Base-by-base conservation (phyloP, 2,329 filamentous ascomycete genomes). In the Exophiala lecanii-corni region DNA sequence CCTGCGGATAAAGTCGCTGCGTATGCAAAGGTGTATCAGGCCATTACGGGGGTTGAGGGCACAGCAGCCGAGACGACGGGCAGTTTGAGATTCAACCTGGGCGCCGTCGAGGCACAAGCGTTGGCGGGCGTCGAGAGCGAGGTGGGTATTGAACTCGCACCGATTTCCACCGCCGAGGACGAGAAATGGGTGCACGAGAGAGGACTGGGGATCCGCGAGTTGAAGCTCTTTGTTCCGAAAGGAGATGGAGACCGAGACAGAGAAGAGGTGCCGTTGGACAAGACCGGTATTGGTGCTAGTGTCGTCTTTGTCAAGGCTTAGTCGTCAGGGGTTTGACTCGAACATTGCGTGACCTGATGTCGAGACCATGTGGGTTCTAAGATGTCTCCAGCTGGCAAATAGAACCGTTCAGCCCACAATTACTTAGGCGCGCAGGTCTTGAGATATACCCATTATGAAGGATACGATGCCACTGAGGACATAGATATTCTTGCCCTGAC, bases 161-260 rank as follows among this genome's bases (percentile, higher is more conserved):
- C 41, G 12, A 45, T 48, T 9, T 36, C 45, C 4, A 42, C 45
- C n/a, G 25, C 37, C 6, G 43, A 43, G 10, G 51, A 54, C 17
- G 48, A 54, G 5, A 31, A 36, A 9, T 54, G 51, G 51, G 16
- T 54, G 19, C 38, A 31, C 17, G 41, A 47, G 21, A 37, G 51
- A 7, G 51, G 51, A 9, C 38, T 54, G 6, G 51, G 51, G 18
- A 54, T 54, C 10, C 28, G 48, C 26, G 43, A 45, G 30, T 19
- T 54, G 10, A 44, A 38, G 18, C 16, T 54, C 17, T 51, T 38
- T 23, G 48, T 41, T 3, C 44, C 45, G 9, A 41, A 36, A 2
- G 25, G 34, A 6, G 35, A 45, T 15, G 35, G 45, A 35, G 45
- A 40, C 16, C 7, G 7, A 26, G 44, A 44, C 20, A 35, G 41